Evolutionary conservation across 192 early-diverging fungal species (phyloP).

Genomic region (Chytriomyces sp.): DNA sequence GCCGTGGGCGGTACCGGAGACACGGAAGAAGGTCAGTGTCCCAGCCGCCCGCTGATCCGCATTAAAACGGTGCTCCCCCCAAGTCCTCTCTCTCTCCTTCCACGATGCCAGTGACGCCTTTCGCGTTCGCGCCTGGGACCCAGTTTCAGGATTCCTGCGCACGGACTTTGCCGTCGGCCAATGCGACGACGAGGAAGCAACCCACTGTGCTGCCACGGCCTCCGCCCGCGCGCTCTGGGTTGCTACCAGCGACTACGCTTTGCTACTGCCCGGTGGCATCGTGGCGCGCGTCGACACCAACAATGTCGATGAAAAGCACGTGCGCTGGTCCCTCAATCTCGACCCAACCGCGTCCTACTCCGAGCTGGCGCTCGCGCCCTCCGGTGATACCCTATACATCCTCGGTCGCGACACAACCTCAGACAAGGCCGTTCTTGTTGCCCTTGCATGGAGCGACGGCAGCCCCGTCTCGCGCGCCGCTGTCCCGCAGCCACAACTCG

Average conservation of each 20-base stretch:
- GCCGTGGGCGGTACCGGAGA: not conserved
- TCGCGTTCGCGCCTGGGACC: conserved; percentile 49
- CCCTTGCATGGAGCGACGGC: no score
- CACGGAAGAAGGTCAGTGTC: not conserved
- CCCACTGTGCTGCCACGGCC: not conserved
- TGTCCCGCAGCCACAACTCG: no score
- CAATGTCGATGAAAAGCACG: not conserved
- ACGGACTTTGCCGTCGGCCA: conserved; percentile 48
- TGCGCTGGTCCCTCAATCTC: not conserved
- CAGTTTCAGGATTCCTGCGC: conserved; percentile 44
- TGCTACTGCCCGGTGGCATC: not conserved
- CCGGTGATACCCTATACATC: no score
- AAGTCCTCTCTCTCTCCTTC: not conserved
- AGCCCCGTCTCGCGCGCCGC: no score
- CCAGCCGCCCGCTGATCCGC: no score
- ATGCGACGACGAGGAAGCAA: not conserved
- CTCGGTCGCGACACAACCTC: no score
- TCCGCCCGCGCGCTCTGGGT: not conserved
- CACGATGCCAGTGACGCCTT: conserved; percentile 35
- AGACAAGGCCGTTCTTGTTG: no score
- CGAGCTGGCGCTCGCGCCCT: no score
- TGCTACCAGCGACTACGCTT: not conserved
- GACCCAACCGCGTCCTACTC: no score
- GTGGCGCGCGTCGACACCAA: not conserved
- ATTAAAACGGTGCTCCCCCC: no score